These are phyloP conservation scores for Cordia subcordata DNA, from an alignment of 257 asterid genomes.

Conservation along the genomic window DNA sequence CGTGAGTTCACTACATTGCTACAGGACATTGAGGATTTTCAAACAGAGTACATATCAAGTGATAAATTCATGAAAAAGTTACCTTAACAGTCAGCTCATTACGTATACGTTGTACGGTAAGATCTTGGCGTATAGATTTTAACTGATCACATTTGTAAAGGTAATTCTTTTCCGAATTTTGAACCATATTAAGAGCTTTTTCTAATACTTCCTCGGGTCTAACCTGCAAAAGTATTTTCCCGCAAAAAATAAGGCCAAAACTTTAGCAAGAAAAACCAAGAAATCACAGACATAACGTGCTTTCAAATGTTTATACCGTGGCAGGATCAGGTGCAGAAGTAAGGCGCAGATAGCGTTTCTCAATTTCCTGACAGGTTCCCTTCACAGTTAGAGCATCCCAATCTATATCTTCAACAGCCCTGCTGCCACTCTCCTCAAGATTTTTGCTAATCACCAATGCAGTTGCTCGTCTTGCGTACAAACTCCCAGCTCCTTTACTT, in stretches of 20 bases:
- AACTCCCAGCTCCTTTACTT: constrained; percentile 42
- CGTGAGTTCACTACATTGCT: too few relatives aligned
- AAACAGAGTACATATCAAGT: too few relatives aligned
- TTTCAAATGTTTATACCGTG: constrained; percentile 45
- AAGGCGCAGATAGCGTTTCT: constrained; percentile 94
- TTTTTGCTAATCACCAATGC: constrained; percentile 58
- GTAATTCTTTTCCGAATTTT: constrained; percentile 79
- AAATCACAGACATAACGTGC: constrained; percentile 3
- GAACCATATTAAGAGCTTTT: constrained; percentile 85
- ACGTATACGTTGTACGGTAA: constrained; percentile 90
- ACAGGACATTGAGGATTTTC: too few relatives aligned
- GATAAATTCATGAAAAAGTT: constrained; percentile 1
- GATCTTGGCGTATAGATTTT: constrained; percentile 97
- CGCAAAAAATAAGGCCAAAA: constrained; percentile 11
- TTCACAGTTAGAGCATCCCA: constrained; percentile 95
- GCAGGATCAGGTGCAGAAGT: constrained; percentile 99
- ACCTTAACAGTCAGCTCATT: constrained; percentile 95
- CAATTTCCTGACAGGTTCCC: constrained; percentile 94
- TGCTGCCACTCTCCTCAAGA: constrained; percentile 71
- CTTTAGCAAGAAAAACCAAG: constrained; percentile 2
- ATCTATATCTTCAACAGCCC: constrained; percentile 98
- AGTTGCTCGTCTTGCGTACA: constrained; percentile 56
- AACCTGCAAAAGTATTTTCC: constrained; percentile 57
- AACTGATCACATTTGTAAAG: constrained; percentile 94
- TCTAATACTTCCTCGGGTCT: constrained; percentile 97